These are phyloP conservation scores for Penicillium brevicompactum DNA, from an alignment of 2,329 filamentous ascomycete species.

Conservation along the genomic window DNA sequence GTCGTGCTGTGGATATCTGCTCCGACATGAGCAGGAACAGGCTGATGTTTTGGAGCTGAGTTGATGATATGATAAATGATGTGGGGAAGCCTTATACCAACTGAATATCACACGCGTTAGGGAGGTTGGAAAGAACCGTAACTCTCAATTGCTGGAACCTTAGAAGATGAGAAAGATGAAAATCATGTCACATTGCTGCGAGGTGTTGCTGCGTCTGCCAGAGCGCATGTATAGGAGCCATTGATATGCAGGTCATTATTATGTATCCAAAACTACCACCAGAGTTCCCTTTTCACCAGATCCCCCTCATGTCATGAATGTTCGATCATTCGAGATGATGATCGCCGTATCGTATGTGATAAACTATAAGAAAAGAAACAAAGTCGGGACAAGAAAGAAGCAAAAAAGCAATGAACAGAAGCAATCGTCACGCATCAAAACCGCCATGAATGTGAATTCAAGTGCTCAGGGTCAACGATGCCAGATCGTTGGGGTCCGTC, in stretches of 20 bases:
- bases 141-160: too few relatives aligned
- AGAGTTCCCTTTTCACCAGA: not conserved
- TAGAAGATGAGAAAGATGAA: not conserved
- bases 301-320: slow-evolving; percentile 2
- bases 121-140: too few relatives aligned
- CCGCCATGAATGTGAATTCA: not conserved
- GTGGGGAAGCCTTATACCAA: too few relatives aligned
- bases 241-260: slow-evolving; percentile 10
- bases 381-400: not conserved
- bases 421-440: not conserved
- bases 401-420: not conserved
- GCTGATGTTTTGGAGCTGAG: slow-evolving; percentile 7
- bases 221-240: not conserved
- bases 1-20: slow-evolving; percentile 33
- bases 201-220: not conserved
- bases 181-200: not conserved
- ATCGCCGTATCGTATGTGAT: slow-evolving; percentile 21
- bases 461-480: slow-evolving; percentile 8
- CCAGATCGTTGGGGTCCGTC: slow-evolving; percentile 8
- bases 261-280: slow-evolving; percentile 17
- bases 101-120: too few relatives aligned
- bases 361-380: slow-evolving; percentile 3
- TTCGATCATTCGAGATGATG: not conserved
- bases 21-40: slow-evolving; percentile 27
- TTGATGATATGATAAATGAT: not conserved